phyloP scores from a whole-genome alignment of 371 early-diverging fungal genomes.

The Cokeromyces recurvatus region DNA sequence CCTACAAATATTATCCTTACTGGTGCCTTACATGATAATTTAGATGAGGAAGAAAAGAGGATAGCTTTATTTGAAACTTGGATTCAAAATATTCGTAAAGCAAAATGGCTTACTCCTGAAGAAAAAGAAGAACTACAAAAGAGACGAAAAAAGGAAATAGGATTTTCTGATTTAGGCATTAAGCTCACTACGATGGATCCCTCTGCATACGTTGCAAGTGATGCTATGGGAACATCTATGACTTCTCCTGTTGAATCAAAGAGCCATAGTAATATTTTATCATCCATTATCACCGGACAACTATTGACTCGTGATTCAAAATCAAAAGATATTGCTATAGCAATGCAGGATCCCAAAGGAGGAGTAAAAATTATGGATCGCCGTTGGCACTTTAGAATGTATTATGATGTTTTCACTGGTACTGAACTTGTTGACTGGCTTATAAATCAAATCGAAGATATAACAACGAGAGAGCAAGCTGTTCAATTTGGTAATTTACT shows the following conservation, averaged over 20 bases:
- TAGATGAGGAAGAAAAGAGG: slow-evolving; percentile 91
- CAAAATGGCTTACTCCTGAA: slow-evolving; percentile 43
- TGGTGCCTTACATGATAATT: slow-evolving; percentile 37
- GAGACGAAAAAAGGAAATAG: slow-evolving; percentile 33
- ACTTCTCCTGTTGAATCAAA: slow-evolving; percentile 1
- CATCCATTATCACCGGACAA: slow-evolving; percentile 29
- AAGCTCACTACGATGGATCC: slow-evolving; percentile 47
- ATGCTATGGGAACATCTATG: neutral
- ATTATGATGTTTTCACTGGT: slow-evolving; percentile 78
- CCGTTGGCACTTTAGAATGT: slow-evolving; percentile 86
- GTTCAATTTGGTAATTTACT: slow-evolving; percentile 78
- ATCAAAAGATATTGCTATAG: slow-evolving; percentile 60
- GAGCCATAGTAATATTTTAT: slow-evolving; percentile 18
- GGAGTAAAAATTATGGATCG: slow-evolving; percentile 78
- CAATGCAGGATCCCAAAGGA: slow-evolving; percentile 68
- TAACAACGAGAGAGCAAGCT: slow-evolving; percentile 80
- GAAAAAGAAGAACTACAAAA: slow-evolving; percentile 47
- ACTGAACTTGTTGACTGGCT: slow-evolving; percentile 92
- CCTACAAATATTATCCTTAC: slow-evolving; percentile 26
- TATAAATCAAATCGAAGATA: slow-evolving; percentile 71
- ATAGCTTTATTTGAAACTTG: slow-evolving; percentile 84
- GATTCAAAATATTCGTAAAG: slow-evolving; percentile 70
- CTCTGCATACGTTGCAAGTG: slow-evolving; percentile 33
- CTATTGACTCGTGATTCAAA: slow-evolving; percentile 43
- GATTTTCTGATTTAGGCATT: slow-evolving; percentile 34